Base-by-base conservation (phyloP, 441 rosid genomes). In the Croton laevigatus region DNA sequence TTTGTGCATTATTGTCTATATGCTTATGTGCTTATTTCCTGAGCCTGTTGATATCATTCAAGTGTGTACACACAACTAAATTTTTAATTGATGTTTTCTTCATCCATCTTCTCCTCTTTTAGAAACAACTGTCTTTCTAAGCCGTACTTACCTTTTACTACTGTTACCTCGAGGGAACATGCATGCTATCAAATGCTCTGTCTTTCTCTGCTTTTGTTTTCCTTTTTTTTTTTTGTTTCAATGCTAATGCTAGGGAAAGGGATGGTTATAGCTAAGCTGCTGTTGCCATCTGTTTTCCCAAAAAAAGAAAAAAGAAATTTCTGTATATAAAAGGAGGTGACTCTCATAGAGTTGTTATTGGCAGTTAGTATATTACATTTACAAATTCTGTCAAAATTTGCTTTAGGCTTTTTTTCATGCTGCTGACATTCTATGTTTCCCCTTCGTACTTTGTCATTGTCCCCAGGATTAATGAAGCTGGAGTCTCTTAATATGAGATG, bases 401-500 rank as follows among this genome's bases (percentile, higher is more conserved):
- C 19, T 52, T 62, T 37, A 17, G 34, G 11, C 9, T 20, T 51
- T 0, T 19, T 52, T 55, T 55, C 4, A 23, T 22, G 34, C 6
- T 36, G 10, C n/a, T 48, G 6, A 51, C 11, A 36, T 53, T 36
- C 6, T 64, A 59, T 20, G 20, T 66, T 20, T 6, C 19, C 22
- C 3, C 32, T 53, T 19, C 27, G 7, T 42, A 13, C 42, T 52
- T 14, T 54, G 8, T n/a, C 19, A 20, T 66, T 60, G 53, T 34
- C 14, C 69, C 13, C 83, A 90, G 96, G 79, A 55, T 75, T 90
- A 69, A 71, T 76, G 42, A 87, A 82, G 71, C 73, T 90, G 48
- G 87, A 90, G 78, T 87, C 91, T 73, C 87, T 88, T 67, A 84
- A 84, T 76, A 70, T 87, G 63, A 88, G 82, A 73, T 90, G 93